A percentile compares a stretch with the other conserved stretches of the same genome.
Conservation (phyloP, 495 filamentous ascomycete species). For the Hypoxylon trugodes region DNA sequence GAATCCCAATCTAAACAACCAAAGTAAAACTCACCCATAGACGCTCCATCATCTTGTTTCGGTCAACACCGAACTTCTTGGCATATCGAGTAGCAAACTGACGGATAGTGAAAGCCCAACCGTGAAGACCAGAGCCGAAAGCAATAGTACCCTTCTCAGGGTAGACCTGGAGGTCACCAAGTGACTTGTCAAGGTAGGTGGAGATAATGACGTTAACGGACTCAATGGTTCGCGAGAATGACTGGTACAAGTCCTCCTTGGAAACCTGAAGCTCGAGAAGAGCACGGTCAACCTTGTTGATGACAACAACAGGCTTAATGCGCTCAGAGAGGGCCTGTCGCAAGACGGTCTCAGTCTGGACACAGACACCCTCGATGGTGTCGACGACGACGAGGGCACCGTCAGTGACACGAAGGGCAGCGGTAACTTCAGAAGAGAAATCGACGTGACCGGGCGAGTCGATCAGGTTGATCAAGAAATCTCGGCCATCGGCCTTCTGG, state of each 20-base stretch:
- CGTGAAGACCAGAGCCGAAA: conserved; percentile 99
- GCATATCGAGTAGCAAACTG: conserved; percentile 97
- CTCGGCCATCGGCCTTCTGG: conserved; percentile 81
- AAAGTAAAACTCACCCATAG: conserved; percentile 78
- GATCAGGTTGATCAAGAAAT: conserved; percentile 99
- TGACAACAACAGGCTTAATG: conserved; percentile 98
- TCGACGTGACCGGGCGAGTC: conserved; percentile 99
- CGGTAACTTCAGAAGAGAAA: conserved; percentile 99
- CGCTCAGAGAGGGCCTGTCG: conserved; percentile 99
- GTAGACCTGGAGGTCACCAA: conserved; percentile 98
- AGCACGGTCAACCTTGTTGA: conserved; percentile 99
- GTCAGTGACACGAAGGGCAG: conserved; percentile 99
- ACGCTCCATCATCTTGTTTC: conserved; percentile 99
- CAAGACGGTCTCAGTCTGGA: conserved; percentile 99
- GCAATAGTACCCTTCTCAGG: conserved; percentile 95
- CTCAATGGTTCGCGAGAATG: conserved; percentile 98
- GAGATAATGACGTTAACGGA: conserved; percentile 99
- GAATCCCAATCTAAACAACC: not conserved
- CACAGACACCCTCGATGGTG: conserved; percentile 98
- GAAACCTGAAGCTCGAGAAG: conserved; percentile 96
- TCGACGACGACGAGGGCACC: conserved; percentile 99
- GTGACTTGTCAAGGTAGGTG: conserved; percentile 95
- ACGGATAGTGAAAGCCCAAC: conserved; percentile 99
- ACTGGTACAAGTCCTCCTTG: conserved; percentile 99
- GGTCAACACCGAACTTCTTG: conserved; percentile 99